A percentile compares a stretch with the other conserved stretches of the same genome.
These are phyloP conservation scores for Pythium phragmiticola DNA, from an alignment of 352 stramenopile species.

Conservation along the genomic window DNA sequence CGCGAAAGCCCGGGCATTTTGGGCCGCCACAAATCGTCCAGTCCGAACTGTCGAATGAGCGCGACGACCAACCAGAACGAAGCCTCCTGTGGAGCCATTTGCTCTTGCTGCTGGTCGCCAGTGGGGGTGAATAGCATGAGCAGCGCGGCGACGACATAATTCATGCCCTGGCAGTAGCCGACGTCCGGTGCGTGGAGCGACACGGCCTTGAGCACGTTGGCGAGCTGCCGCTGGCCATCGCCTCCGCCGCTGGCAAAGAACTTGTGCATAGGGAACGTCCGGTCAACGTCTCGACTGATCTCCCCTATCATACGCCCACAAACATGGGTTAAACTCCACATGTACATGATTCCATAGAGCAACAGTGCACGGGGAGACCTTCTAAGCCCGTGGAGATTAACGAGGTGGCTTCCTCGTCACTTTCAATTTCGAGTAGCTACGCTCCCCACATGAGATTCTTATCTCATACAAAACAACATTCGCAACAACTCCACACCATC, in stretches of 20 bases:
- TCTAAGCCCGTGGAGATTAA: constrained; percentile 60
- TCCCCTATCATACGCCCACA: constrained; percentile 36
- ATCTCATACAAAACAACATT: background rate
- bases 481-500: background rate
- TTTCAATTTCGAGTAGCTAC: constrained; percentile 45
- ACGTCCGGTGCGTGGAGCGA: constrained; percentile 50
- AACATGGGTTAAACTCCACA: background rate
- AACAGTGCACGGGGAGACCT: constrained; percentile 28
- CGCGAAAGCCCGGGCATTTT: constrained; percentile 77
- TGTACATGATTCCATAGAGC: background rate
- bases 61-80: constrained; percentile 62
- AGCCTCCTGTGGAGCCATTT: constrained; percentile 39
- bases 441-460: background rate
- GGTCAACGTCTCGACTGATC: constrained; percentile 68
- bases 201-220: constrained; percentile 75
- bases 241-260: constrained; percentile 53
- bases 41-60: constrained; percentile 51
- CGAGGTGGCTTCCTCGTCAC: constrained; percentile 31
- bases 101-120: constrained; percentile 11
- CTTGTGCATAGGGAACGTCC: constrained; percentile 58
- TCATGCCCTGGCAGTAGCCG: constrained; percentile 87
- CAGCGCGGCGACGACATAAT: constrained; percentile 72
- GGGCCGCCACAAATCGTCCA: constrained; percentile 67
- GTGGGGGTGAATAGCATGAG: constrained; percentile 42
- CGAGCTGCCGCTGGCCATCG: constrained; percentile 54